Evolutionary conservation across 306 rosid genomes (phyloP).

Genomic region (Ziziphus jujuba): DNA sequence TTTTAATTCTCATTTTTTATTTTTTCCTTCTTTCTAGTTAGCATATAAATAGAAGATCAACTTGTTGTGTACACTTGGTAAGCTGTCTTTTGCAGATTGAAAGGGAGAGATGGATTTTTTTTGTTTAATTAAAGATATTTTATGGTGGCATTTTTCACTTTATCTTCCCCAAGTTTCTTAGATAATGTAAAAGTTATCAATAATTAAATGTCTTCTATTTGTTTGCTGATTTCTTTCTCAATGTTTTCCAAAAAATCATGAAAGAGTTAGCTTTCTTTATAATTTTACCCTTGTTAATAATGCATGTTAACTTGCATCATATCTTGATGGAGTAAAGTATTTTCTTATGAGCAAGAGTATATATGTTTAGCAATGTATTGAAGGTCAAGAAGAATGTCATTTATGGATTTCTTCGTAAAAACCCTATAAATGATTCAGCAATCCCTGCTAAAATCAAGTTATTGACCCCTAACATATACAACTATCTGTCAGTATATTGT

Average conservation of each 20-base stretch:
- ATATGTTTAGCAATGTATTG: too few relatives aligned
- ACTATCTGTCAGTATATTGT: too few relatives aligned
- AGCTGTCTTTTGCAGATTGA: not conserved
- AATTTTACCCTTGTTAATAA: too few relatives aligned
- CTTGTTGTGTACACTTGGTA: not conserved
- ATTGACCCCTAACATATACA: too few relatives aligned
- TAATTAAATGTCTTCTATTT: not conserved
- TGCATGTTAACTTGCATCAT: too few relatives aligned
- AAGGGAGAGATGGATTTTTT: not conserved
- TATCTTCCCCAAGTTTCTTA: slow-evolving; percentile 1
- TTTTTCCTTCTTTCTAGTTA: not conserved
- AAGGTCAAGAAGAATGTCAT: too few relatives aligned
- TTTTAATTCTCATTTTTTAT: not conserved
- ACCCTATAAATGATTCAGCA: too few relatives aligned
- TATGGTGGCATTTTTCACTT: not conserved
- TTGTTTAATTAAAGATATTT: not conserved
- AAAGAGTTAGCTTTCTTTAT: too few relatives aligned
- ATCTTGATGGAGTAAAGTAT: too few relatives aligned
- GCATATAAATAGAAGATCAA: not conserved
- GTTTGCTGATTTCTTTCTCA: not conserved
- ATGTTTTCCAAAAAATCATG: not conserved
- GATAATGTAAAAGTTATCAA: not conserved
- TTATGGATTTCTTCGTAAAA: too few relatives aligned
- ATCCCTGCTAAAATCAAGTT: too few relatives aligned
- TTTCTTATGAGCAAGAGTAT: too few relatives aligned